Evolutionary conservation across 2,329 filamentous ascomycete species (phyloP).

Genomic region (Ophiostoma pallidulum): DNA sequence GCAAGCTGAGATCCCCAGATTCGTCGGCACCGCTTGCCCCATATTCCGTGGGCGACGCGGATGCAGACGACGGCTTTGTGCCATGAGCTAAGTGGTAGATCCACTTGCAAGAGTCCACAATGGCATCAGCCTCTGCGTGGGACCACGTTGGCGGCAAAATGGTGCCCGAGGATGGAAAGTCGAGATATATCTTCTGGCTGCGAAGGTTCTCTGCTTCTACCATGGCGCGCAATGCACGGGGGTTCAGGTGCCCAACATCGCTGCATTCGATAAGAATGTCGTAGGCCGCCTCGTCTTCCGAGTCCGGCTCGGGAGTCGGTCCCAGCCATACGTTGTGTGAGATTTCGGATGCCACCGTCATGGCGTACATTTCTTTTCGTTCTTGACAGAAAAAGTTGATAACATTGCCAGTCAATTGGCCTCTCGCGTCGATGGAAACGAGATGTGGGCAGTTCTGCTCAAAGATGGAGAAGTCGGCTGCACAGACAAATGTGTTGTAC

Average conservation of each 20-base stretch:
- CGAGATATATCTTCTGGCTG: conserved; percentile 41
- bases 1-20: conserved; percentile 45
- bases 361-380: conserved; percentile 81
- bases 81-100: conserved; percentile 76
- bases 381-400: conserved; percentile 89
- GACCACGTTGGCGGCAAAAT: conserved; percentile 79
- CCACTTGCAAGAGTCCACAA: conserved; percentile 83
- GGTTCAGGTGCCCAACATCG: conserved; percentile 70
- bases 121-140: conserved; percentile 70
- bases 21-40: conserved; percentile 33
- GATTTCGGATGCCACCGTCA: conserved; percentile 86
- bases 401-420: conserved; percentile 63
- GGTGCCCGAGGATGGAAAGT: conserved; percentile 92
- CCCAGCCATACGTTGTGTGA: conserved; percentile 84
- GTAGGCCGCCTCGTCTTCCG: conserved; percentile 52
- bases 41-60: conserved; percentile 22
- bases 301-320: conserved; percentile 64
- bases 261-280: conserved; percentile 84
- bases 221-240: conserved; percentile 54
- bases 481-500: conserved; percentile 78
- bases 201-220: conserved; percentile 46
- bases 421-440: conserved; percentile 64
- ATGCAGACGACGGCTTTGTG: conserved; percentile 26
- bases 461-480: conserved; percentile 58
- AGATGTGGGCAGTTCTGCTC: conserved; percentile 61